Conservation (phyloP, 2,329 filamentous ascomycete genomes). For the Ceratocystis lukuohia region DNA sequence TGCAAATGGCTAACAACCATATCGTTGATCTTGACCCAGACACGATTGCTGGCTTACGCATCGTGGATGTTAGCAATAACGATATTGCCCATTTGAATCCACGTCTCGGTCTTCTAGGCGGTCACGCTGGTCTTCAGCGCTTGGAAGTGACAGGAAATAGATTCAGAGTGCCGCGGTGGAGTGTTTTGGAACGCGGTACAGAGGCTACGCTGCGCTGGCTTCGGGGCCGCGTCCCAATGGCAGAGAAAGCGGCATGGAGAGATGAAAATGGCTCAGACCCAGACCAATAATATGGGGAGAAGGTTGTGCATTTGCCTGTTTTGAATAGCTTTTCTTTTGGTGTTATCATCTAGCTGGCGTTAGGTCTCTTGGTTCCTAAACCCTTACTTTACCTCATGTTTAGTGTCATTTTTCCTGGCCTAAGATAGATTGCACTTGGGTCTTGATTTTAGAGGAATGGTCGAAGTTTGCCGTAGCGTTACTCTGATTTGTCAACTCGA, state of each 20-base stretch:
- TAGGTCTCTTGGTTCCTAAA: neutral
- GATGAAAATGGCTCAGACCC: conserved; percentile 27
- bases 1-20: conserved; percentile 69
- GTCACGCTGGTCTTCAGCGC: conserved; percentile 43
- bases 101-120: conserved; percentile 62
- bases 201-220: conserved; percentile 74
- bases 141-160: conserved; percentile 74
- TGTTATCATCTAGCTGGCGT: neutral
- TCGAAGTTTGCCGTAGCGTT: neutral
- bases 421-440: neutral
- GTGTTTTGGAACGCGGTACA: conserved; percentile 73
- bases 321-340: conserved; percentile 9
- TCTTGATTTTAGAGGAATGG: neutral
- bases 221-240: conserved; percentile 56
- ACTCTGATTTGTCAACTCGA: too few species aligned
- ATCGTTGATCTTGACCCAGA: conserved; percentile 61
- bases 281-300: conserved; percentile 11
- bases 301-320: neutral
- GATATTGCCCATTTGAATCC: conserved; percentile 72
- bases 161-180: conserved; percentile 76
- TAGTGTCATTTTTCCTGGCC: neutral
- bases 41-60: conserved; percentile 56
- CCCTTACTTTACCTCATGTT: conserved; percentile 2
- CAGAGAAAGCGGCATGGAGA: conserved; percentile 45
- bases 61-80: conserved; percentile 73